Evolutionary conservation across 495 filamentous ascomycete genomes (phyloP).

Genomic region (Aspergillus panamensis): DNA sequence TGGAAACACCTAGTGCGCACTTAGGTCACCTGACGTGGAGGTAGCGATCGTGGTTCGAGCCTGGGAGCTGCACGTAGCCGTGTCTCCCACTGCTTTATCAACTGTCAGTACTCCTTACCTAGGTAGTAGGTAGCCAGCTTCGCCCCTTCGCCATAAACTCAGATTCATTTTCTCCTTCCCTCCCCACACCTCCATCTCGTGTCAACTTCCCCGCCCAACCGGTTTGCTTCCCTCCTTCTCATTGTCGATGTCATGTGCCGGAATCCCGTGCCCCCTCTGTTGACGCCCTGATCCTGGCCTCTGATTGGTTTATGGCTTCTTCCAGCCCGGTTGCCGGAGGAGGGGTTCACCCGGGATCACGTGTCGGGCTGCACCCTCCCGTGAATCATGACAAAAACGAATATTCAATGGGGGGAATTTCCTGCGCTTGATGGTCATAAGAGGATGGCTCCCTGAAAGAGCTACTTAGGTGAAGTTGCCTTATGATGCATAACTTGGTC

Average conservation of each 20-base stretch:
- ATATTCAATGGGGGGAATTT: neutral
- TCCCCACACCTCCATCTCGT: neutral
- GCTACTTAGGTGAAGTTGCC: slow-evolving; percentile 1
- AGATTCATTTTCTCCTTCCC: neutral
- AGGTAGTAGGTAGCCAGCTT: too few species aligned
- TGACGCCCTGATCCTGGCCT: slow-evolving; percentile 3
- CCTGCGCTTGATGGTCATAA: neutral
- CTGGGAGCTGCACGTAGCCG: neutral
- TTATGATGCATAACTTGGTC: neutral
- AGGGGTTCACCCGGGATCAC: slow-evolving; percentile 30
- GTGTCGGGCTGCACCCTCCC: slow-evolving; percentile 15
- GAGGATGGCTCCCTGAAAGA: neutral
- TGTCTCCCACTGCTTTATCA: neutral
- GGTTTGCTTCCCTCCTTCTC: slow-evolving; percentile 20
- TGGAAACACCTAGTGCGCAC: slow-evolving; percentile 28
- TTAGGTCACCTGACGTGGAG: slow-evolving; percentile 37
- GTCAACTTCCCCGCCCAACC: slow-evolving; percentile 10
- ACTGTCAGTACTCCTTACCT: too few species aligned
- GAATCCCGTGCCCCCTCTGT: slow-evolving; percentile 42
- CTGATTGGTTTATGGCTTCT: slow-evolving; percentile 34
- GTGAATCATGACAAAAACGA: neutral
- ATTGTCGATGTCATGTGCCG: slow-evolving; percentile 38
- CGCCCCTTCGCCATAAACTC: too few species aligned
- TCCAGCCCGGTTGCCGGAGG: slow-evolving; percentile 23
- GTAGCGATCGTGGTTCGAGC: neutral